Evolutionary conservation across 176 grass and related monocot species (phyloP).

Genomic region (bread wheat (Triticum aestivum)): IWGSC_CS_RefSeq_v2.1 NC_057805.1:57439245-57439744

Average conservation of each 20-base stretch:
- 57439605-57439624: constrained; percentile 17
- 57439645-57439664: constrained; percentile 12
- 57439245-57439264: neutral
- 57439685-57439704: constrained; percentile 44
- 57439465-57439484: neutral
- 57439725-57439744: constrained; percentile 58
- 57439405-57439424: neutral
- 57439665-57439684: constrained; percentile 57
- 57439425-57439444: constrained; percentile 1
- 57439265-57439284: neutral
- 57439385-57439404: neutral
- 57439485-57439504: constrained; percentile 8
- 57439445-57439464: constrained; percentile 40
- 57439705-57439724: neutral
- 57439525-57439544: neutral
- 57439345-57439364: neutral
- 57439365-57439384: neutral
- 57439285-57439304: neutral
- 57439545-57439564: constrained; percentile 2
- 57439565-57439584: neutral
- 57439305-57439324: neutral
- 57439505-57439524: neutral
- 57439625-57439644: constrained; percentile 8
- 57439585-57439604: neutral
- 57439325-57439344: neutral